A percentile compares a stretch with the other conserved stretches of the same genome.
Conservation (phyloP, 2,329 filamentous ascomycete genomes). For the Arthrobotrys iridis region DNA sequence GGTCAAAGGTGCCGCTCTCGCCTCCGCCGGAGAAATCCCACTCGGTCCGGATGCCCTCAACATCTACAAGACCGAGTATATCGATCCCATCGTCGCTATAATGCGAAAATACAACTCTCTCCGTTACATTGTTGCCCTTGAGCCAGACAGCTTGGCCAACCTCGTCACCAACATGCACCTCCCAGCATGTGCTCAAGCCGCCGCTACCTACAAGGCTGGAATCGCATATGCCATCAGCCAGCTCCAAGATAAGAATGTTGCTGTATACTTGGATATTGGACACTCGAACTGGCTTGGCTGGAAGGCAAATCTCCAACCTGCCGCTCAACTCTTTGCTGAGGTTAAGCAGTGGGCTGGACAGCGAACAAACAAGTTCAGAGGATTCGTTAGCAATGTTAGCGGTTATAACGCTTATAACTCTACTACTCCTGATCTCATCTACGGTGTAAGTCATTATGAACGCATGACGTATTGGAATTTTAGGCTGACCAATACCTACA, state of each 20-base stretch:
- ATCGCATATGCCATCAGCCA: constrained; percentile 63
- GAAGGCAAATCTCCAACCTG: constrained; percentile 62
- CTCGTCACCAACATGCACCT: constrained; percentile 62
- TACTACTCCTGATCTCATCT: constrained; percentile 58
- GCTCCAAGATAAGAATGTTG: constrained; percentile 62
- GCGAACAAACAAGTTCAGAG: constrained; percentile 64
- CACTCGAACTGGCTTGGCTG: constrained; percentile 65
- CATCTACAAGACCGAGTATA: constrained; percentile 67
- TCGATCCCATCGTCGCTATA: constrained; percentile 65
- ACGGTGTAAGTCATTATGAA: constrained; percentile 37
- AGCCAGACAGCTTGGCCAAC: constrained; percentile 65
- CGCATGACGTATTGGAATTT: background rate
- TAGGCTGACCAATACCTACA: constrained; percentile 62
- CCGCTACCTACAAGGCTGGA: constrained; percentile 62
- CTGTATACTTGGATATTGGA: constrained; percentile 63
- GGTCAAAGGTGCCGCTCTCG: constrained; percentile 63
- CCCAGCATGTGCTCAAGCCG: constrained; percentile 61
- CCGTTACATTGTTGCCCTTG: constrained; percentile 63
- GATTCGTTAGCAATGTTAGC: constrained; percentile 69
- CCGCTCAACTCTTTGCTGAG: constrained; percentile 64
- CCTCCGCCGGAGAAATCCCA: constrained; percentile 68
- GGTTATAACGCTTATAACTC: constrained; percentile 68
- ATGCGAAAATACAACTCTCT: constrained; percentile 57
- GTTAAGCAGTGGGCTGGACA: constrained; percentile 66
- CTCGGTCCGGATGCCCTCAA: constrained; percentile 65